Conservation (phyloP, 2,329 filamentous ascomycete species). For the Aspergillus sp. region DNA sequence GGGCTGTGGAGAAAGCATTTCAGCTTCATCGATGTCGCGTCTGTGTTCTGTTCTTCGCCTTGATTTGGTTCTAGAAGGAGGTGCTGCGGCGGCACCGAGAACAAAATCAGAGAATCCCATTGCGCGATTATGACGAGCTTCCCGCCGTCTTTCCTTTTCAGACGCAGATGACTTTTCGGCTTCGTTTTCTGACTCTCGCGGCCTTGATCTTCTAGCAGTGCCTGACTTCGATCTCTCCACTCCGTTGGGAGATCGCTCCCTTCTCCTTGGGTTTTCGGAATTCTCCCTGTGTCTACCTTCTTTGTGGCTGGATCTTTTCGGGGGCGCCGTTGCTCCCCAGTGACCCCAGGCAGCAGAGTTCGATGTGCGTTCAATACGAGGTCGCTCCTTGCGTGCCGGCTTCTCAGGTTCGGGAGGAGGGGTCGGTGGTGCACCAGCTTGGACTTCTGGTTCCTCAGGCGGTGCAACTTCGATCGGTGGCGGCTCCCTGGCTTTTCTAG, state of each 20-base stretch:
- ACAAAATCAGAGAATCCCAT: constrained; percentile 57
- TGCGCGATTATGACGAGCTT: constrained; percentile 53
- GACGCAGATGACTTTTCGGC: constrained; percentile 66
- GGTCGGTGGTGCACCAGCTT: constrained; percentile 38
- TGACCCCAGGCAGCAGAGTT: constrained; percentile 67
- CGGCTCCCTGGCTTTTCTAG: constrained; percentile 38
- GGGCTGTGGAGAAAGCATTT: constrained; percentile 67
- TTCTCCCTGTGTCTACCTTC: constrained; percentile 40
- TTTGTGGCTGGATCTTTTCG: constrained; percentile 47
- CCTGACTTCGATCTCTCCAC: constrained; percentile 52
- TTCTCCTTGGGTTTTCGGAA: constrained; percentile 26
- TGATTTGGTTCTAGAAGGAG: constrained; percentile 57
- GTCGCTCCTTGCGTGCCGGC: constrained; percentile 66
- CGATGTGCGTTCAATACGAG: constrained; percentile 68
- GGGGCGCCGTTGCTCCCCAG: constrained; percentile 57
- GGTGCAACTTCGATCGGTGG: constrained; percentile 42
- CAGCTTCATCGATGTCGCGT: constrained; percentile 54
- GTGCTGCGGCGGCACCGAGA: constrained; percentile 65
- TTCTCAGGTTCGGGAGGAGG: constrained; percentile 50
- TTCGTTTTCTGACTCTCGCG: constrained; percentile 54
- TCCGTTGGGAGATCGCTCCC: constrained; percentile 38
- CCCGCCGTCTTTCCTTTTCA: constrained; percentile 59
- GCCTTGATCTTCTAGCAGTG: constrained; percentile 50
- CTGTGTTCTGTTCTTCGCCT: constrained; percentile 57
- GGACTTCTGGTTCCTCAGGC: constrained; percentile 14